Evolutionary conservation across 2,329 filamentous ascomycete species (phyloP).

Genomic region (Penicillium sp.): DNA sequence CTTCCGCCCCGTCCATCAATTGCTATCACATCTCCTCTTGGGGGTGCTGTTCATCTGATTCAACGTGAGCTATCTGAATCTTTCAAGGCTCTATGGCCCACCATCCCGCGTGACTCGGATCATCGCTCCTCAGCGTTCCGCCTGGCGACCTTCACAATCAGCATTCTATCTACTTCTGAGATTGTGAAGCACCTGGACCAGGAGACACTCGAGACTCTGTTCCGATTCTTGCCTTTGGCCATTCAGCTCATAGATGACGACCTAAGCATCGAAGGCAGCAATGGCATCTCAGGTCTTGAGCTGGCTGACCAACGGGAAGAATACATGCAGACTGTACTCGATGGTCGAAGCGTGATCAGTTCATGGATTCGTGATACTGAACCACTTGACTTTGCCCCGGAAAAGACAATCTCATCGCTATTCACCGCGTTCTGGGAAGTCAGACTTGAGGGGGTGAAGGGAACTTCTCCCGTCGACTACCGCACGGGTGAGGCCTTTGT

Average conservation of each 20-base stretch:
- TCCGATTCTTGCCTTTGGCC: constrained; percentile 56
- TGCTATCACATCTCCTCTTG: constrained; percentile 72
- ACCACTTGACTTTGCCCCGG: constrained; percentile 13
- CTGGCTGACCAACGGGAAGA: constrained; percentile 54
- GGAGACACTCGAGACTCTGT: constrained; percentile 42
- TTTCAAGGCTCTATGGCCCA: constrained; percentile 28
- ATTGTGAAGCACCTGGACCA: constrained; percentile 34
- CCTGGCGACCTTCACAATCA: constrained; percentile 70
- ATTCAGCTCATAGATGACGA: constrained; percentile 63
- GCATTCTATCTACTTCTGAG: constrained; percentile 54
- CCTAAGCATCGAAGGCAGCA: constrained; percentile 57
- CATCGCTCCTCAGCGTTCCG: constrained; percentile 74
- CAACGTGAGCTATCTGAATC: constrained; percentile 31
- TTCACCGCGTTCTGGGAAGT: constrained; percentile 37
- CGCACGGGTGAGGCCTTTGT: constrained; percentile 44
- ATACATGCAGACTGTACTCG: constrained; percentile 54
- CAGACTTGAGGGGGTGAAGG: constrained; percentile 34
- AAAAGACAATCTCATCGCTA: constrained; percentile 25
- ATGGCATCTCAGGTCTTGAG: constrained; percentile 54
- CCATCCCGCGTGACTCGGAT: constrained; percentile 62
- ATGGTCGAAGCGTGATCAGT: constrained; percentile 52
- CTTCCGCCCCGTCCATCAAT: constrained; percentile 57
- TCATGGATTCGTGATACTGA: constrained; percentile 41
- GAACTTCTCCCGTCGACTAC: constrained; percentile 38
- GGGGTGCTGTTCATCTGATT: constrained; percentile 69